Evolutionary conservation across 768 basidiomycete species (phyloP).

Genomic region (Suillus discolor): DNA sequence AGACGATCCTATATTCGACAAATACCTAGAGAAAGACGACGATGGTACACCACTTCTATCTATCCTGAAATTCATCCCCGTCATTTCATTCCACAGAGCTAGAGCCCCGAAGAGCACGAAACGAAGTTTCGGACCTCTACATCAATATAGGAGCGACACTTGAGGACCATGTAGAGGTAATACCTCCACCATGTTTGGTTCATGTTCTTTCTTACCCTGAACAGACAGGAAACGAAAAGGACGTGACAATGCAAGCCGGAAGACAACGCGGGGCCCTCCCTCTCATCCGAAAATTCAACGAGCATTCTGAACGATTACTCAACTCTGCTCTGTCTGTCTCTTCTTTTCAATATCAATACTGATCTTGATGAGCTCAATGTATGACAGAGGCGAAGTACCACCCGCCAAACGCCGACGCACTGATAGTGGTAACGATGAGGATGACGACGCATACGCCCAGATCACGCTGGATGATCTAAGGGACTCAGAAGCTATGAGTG

Average conservation of each 20-base stretch:
- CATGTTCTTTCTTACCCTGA: conserved; percentile 9
- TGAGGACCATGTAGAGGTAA: conserved; percentile 89
- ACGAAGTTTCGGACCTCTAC: conserved; percentile 72
- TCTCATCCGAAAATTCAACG: conserved; percentile 95
- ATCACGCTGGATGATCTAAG: conserved; percentile 88
- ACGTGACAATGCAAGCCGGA: conserved; percentile 96
- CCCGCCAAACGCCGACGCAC: conserved; percentile 63
- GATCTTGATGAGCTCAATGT: conserved; percentile 10
- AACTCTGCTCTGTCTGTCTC: conserved; percentile 70
- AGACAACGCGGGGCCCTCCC: conserved; percentile 86
- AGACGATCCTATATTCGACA: conserved; percentile 93
- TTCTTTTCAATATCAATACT: not conserved
- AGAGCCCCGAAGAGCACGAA: conserved; percentile 71
- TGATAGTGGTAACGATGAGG: conserved; percentile 38
- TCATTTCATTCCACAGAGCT: conserved; percentile 48
- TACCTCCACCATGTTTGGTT: not conserved
- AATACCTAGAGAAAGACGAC: conserved; percentile 94
- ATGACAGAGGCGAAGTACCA: conserved; percentile 53
- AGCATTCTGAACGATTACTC: conserved; percentile 90
- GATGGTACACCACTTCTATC: conserved; percentile 58
- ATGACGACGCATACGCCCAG: conserved; percentile 51
- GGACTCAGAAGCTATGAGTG: conserved; percentile 61
- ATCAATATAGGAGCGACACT: conserved; percentile 86
- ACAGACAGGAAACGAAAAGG: conserved; percentile 87
- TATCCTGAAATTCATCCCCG: not conserved